phyloP scores from a whole-genome alignment of 1,284 basidiomycete genomes.

The Boletus sp. region DNA sequence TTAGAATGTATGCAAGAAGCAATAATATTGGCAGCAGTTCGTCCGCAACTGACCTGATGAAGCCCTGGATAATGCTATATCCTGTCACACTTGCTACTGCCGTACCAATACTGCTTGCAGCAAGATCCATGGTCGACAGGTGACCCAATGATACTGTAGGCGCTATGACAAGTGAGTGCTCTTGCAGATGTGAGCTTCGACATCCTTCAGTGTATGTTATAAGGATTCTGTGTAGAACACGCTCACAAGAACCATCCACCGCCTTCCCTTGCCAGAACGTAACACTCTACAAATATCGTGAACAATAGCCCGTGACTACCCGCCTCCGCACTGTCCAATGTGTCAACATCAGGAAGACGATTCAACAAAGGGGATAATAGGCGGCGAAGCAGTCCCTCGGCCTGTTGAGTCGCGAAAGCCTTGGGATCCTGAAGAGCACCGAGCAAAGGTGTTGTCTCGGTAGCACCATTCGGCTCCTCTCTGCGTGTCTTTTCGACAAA shows the following conservation, averaged over 20 bases:
- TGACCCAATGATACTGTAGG: constrained; percentile 34
- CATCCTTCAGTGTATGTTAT: constrained; percentile 7
- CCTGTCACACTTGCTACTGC: constrained; percentile 33
- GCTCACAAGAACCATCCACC: constrained; percentile 35
- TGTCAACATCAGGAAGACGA: constrained; percentile 26
- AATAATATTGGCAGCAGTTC: neutral
- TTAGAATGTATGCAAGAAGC: constrained; percentile 2
- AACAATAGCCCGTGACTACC: constrained; percentile 13
- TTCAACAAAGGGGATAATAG: constrained; percentile 24
- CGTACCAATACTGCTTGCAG: constrained; percentile 33
- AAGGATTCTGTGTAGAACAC: neutral
- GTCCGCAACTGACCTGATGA: constrained; percentile 26
- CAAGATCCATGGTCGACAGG: constrained; percentile 33
- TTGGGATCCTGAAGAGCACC: constrained; percentile 31
- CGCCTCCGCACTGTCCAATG: constrained; percentile 22
- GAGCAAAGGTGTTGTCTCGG: constrained; percentile 34
- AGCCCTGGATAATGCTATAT: constrained; percentile 35
- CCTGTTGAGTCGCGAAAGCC: constrained; percentile 27
- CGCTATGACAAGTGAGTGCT: constrained; percentile 35
- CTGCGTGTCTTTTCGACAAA: constrained; percentile 15
- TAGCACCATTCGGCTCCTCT: constrained; percentile 10
- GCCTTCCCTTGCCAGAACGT: constrained; percentile 29
- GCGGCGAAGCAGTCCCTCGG: constrained; percentile 25
- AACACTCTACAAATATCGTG: constrained; percentile 24
- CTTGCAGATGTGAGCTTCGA: constrained; percentile 29